Evolutionary conservation across 768 basidiomycete genomes (phyloP).

Genomic region (Leccinellum luteum): DNA sequence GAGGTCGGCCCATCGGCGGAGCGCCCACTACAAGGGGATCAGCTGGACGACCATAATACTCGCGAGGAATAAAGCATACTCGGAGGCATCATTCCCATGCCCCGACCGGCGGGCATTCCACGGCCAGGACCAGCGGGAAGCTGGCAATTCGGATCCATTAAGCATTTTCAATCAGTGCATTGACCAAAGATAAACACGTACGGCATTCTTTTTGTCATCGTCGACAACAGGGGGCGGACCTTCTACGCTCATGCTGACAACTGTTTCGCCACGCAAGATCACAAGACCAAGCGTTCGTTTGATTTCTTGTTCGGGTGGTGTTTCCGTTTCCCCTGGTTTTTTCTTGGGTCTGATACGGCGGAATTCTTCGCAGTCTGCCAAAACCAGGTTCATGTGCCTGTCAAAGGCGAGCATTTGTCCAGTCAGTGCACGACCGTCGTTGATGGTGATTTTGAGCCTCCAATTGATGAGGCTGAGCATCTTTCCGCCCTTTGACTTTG

Average conservation of each 20-base stretch:
- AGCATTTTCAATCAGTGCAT: not conserved
- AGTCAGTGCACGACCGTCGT: slow-evolving; percentile 92
- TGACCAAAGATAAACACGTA: slow-evolving; percentile 37
- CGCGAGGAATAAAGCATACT: slow-evolving; percentile 44
- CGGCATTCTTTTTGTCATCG: slow-evolving; percentile 83
- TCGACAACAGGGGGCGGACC: slow-evolving; percentile 91
- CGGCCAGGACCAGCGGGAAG: slow-evolving; percentile 88
- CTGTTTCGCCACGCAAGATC: slow-evolving; percentile 93
- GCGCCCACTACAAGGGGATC: slow-evolving; percentile 47
- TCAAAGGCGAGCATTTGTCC: slow-evolving; percentile 99
- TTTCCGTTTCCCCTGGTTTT: slow-evolving; percentile 73
- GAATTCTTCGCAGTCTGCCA: slow-evolving; percentile 99
- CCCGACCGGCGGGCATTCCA: slow-evolving; percentile 94
- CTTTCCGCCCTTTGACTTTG: slow-evolving; percentile 97
- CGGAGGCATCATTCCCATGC: slow-evolving; percentile 93
- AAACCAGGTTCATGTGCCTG: slow-evolving; percentile 98
- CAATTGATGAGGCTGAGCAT: slow-evolving; percentile 98
- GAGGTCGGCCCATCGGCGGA: slow-evolving; percentile 63
- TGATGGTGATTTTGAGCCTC: slow-evolving; percentile 95
- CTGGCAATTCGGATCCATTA: slow-evolving; percentile 39
- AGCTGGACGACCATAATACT: slow-evolving; percentile 15
- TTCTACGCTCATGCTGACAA: slow-evolving; percentile 93
- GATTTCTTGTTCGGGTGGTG: slow-evolving; percentile 84
- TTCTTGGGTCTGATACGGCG: slow-evolving; percentile 90
- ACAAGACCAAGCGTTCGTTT: slow-evolving; percentile 96